phyloP scores from a whole-genome alignment of 257 asterid genomes.

The Solanum gracilifrons region DNA sequence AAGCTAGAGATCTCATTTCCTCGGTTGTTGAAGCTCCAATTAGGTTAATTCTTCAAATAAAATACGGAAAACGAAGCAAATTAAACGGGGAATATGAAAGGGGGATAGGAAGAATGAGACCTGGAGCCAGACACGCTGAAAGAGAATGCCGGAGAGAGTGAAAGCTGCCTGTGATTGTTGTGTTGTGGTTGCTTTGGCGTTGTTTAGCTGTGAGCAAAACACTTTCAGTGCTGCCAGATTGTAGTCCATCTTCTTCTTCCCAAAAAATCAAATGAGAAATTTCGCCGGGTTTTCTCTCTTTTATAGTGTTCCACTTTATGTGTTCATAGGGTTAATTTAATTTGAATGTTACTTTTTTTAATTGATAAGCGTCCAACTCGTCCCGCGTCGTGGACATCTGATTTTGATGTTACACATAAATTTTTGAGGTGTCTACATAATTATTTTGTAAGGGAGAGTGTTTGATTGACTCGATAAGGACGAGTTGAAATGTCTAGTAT shows the following conservation, averaged over 20 bases:
- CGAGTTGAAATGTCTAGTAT: no score
- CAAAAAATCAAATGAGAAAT: background rate
- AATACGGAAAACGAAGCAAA: background rate
- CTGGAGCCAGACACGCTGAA: conserved; percentile 97
- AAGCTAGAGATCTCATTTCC: background rate
- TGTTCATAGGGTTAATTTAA: background rate
- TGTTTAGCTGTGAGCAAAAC: conserved; percentile 46
- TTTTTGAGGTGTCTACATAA: background rate
- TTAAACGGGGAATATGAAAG: background rate
- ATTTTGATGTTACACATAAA: background rate
- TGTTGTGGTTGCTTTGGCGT: conserved; percentile 27
- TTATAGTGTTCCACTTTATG: background rate
- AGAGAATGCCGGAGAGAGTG: conserved; percentile 68
- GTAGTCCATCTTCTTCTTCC: conserved; percentile 45
- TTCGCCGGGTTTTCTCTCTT: background rate
- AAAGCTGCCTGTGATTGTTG: conserved; percentile 27
- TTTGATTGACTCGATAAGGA: no score
- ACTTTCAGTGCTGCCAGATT: conserved; percentile 75
- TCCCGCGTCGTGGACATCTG: fast-evolving
- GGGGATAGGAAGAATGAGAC: conserved; percentile 9
- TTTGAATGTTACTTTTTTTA: background rate
- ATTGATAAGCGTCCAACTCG: background rate
- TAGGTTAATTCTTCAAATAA: background rate
- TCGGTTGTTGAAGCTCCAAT: background rate
- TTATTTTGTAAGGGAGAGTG: background rate